Conservation (phyloP, 305 asterid species). For the Fraxinus latifolia region DNA sequence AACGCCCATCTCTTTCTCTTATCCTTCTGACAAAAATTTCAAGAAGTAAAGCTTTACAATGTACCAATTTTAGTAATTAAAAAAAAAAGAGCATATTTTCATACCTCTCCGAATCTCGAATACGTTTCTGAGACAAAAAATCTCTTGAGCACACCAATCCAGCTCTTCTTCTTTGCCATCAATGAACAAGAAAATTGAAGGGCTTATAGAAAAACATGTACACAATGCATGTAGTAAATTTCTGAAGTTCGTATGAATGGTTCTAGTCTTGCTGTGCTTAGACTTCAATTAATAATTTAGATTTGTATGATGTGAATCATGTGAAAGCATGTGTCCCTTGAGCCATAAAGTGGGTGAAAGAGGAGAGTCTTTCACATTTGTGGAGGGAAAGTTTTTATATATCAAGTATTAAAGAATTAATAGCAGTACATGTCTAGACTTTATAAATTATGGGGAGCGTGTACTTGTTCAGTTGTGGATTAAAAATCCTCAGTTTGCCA, state of each 20-base stretch:
- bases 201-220: not conserved
- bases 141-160: constrained; percentile 53
- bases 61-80: not conserved
- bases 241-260: constrained; percentile 3
- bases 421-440: not conserved
- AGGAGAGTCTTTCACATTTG: constrained; percentile 22
- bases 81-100: not conserved
- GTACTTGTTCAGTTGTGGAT: constrained; percentile 16
- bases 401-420: constrained; percentile 19
- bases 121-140: constrained; percentile 50
- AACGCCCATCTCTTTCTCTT: constrained; percentile 52
- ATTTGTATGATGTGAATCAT: constrained; percentile 39
- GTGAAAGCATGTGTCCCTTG: constrained; percentile 48
- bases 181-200: constrained; percentile 25
- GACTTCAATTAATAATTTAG: constrained; percentile 36
- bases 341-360: constrained; percentile 34
- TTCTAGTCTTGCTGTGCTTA: not conserved
- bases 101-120: constrained; percentile 59
- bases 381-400: constrained; percentile 28
- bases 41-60: not conserved
- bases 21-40: constrained; percentile 30
- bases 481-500: constrained; percentile 12
- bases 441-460: not conserved
- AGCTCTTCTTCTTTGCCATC: constrained; percentile 58
- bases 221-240: constrained; percentile 26